Percentiles rank a stretch among this genome's conserved stretches.
phyloP scores from a whole-genome alignment of 23 red algal species.

The Pyropia yezoensis region DNA sequence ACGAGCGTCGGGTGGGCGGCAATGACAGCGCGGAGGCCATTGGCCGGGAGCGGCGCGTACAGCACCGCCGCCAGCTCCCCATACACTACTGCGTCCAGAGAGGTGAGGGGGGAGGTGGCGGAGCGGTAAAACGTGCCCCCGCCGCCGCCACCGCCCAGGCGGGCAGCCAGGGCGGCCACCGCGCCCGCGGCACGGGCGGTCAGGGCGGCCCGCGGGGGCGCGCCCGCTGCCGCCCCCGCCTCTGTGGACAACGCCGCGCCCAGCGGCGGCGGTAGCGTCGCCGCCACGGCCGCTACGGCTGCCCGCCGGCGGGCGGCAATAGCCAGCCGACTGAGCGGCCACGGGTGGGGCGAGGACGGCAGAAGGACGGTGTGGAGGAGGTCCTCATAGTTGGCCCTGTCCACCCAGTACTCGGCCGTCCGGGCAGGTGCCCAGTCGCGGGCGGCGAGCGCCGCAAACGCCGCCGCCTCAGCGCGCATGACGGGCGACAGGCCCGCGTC shows the following conservation, averaged over 20 bases:
- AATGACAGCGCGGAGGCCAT: constrained; percentile 20
- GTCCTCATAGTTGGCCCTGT: constrained; percentile 34
- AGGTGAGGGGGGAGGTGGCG: neutral
- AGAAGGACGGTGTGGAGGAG: constrained; percentile 51
- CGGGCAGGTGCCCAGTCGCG: constrained; percentile 30
- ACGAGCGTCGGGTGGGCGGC: constrained; percentile 28
- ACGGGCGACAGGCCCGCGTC: constrained; percentile 48
- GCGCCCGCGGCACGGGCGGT: constrained; percentile 36
- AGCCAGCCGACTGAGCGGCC: constrained; percentile 28
- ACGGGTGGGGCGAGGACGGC: constrained; percentile 8
- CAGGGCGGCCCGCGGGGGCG: neutral
- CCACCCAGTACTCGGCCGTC: constrained; percentile 23
- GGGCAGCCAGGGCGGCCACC: constrained; percentile 30
- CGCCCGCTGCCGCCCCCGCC: constrained; percentile 20
- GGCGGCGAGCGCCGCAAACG: constrained; percentile 37
- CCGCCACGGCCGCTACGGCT: constrained; percentile 2
- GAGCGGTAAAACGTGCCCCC: constrained; percentile 31
- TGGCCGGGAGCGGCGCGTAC: constrained; percentile 42
- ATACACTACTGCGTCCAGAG: constrained; percentile 52
- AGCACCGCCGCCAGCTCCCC: constrained; percentile 46
- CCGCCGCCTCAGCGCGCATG: constrained; percentile 49
- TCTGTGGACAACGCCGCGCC: constrained; percentile 30
- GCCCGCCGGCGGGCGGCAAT: constrained; percentile 15
- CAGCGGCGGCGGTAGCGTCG: constrained; percentile 2
- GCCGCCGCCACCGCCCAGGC: constrained; percentile 24